Percentiles rank a stretch among this genome's conserved stretches.
Conservation (phyloP, 495 filamentous ascomycete genomes). For the Aspergillus biplanus region DNA sequence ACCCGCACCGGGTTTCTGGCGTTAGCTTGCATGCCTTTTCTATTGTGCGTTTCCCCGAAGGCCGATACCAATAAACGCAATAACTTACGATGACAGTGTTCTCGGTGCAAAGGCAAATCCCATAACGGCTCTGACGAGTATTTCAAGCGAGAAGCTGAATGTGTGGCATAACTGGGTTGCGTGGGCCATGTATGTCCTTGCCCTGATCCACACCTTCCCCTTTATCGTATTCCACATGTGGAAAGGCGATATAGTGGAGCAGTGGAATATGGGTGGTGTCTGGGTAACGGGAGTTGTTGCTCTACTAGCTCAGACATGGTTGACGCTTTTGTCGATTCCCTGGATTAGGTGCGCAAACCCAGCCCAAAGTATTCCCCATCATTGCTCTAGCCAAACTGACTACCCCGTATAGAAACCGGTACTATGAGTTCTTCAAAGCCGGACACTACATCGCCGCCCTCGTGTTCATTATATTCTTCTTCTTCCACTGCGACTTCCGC, state of each 20-base stretch:
- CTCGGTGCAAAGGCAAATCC: slow-evolving; percentile 42
- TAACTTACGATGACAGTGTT: slow-evolving; percentile 26
- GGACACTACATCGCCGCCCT: slow-evolving; percentile 55
- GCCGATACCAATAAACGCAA: slow-evolving; percentile 1
- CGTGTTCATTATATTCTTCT: slow-evolving; percentile 60
- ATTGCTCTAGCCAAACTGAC: slow-evolving; percentile 51
- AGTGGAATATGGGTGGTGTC: slow-evolving; percentile 47
- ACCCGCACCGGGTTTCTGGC: slow-evolving; percentile 58
- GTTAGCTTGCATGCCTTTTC: slow-evolving; percentile 53
- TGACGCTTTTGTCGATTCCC: slow-evolving; percentile 55
- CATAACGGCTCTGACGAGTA: slow-evolving; percentile 55
- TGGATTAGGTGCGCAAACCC: slow-evolving; percentile 49
- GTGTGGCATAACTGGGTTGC: slow-evolving; percentile 56
- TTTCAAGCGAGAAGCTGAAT: slow-evolving; percentile 57
- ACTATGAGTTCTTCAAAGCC: slow-evolving; percentile 64
- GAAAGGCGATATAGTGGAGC: slow-evolving; percentile 51
- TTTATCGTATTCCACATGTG: slow-evolving; percentile 58
- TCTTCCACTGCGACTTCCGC: slow-evolving; percentile 60
- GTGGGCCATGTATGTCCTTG: slow-evolving; percentile 58
- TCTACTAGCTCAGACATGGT: slow-evolving; percentile 56
- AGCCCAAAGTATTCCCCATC: slow-evolving; percentile 47
- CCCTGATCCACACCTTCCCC: slow-evolving; percentile 59
- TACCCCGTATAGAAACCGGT: slow-evolving; percentile 54
- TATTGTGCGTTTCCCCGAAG: slow-evolving; percentile 40
- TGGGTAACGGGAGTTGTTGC: slow-evolving; percentile 62